These are phyloP conservation scores for Penicillium bovifimosum DNA, from an alignment of 495 filamentous ascomycete species.

Conservation along the genomic window DNA sequence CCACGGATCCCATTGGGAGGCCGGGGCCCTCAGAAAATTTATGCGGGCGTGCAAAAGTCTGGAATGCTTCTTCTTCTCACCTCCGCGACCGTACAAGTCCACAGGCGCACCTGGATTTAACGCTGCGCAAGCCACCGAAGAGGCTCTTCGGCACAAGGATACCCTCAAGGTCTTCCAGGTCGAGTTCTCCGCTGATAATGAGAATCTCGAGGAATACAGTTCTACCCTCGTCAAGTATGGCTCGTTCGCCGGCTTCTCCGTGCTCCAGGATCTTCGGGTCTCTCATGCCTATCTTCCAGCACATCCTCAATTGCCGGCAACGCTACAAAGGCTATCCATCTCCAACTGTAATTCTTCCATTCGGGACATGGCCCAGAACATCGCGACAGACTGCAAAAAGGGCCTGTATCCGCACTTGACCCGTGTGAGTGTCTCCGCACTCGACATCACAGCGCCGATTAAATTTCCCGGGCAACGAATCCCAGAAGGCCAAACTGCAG, in stretches of 20 bases:
- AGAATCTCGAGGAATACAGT: constrained; percentile 1
- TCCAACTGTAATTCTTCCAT: constrained; percentile 25
- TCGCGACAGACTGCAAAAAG: constrained; percentile 19
- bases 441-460: constrained; percentile 19
- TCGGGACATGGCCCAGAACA: constrained; percentile 10
- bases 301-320: constrained; percentile 18
- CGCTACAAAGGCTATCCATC: constrained; percentile 13
- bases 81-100: no score
- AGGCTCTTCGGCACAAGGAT: constrained; percentile 19
- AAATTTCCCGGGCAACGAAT: constrained; percentile 17
- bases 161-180: constrained; percentile 16
- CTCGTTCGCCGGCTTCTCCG: constrained; percentile 20
- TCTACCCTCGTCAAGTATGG: constrained; percentile 10
- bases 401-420: constrained; percentile 16
- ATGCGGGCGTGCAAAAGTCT: constrained; percentile 18
- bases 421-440: constrained; percentile 10
- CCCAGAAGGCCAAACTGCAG: constrained; percentile 17
- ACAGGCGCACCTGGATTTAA: constrained; percentile 15
- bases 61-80: no score
- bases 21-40: constrained; percentile 9
- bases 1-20: constrained; percentile 13
- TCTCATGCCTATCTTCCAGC: constrained; percentile 18
- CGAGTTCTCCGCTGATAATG: constrained; percentile 2
- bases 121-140: constrained; percentile 14
- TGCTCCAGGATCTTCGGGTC: constrained; percentile 16